A percentile compares a stretch with the other conserved stretches of the same genome.
Conservation (phyloP, 805 yeast species). For the Wickerhamomyces silvicola region DNA sequence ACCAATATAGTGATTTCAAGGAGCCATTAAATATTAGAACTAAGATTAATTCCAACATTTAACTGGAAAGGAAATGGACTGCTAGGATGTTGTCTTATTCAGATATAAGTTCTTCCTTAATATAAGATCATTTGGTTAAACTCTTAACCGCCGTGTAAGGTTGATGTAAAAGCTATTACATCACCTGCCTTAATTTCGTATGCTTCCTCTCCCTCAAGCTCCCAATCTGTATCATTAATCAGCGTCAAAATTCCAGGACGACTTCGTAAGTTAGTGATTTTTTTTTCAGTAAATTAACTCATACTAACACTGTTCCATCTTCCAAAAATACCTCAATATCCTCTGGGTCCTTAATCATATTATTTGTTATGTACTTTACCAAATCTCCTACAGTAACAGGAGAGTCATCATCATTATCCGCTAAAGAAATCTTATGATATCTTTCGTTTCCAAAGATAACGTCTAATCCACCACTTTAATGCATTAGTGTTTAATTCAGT, state of each 20-base stretch:
- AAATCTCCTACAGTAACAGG: conserved; percentile 39
- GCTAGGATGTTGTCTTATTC: conserved; percentile 58
- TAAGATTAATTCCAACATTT: conserved; percentile 38
- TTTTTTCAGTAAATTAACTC: neutral
- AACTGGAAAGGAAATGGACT: conserved; percentile 63
- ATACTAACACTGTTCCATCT: conserved; percentile 52
- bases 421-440: conserved; percentile 42
- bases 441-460: conserved; percentile 60
- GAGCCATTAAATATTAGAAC: conserved; percentile 21
- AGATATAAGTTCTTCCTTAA: conserved; percentile 24
- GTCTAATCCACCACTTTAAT: conserved; percentile 86
- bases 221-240: conserved; percentile 96
- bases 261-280: conserved; percentile 1
- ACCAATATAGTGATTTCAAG: conserved; percentile 26
- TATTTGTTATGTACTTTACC: conserved; percentile 45
- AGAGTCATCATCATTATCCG: conserved; percentile 34
- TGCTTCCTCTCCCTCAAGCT: conserved; percentile 80
- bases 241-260: conserved; percentile 91
- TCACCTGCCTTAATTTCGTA: conserved; percentile 75
- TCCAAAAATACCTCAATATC: conserved; percentile 74
- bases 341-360: conserved; percentile 51
- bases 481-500: too few relatives aligned
- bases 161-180: conserved; percentile 79
- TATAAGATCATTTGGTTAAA: neutral
- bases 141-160: conserved; percentile 83